Percentiles rank a stretch among this genome's conserved stretches.
phyloP scores from a whole-genome alignment of 148 eudicot species.

The Agrostemma githago region DNA sequence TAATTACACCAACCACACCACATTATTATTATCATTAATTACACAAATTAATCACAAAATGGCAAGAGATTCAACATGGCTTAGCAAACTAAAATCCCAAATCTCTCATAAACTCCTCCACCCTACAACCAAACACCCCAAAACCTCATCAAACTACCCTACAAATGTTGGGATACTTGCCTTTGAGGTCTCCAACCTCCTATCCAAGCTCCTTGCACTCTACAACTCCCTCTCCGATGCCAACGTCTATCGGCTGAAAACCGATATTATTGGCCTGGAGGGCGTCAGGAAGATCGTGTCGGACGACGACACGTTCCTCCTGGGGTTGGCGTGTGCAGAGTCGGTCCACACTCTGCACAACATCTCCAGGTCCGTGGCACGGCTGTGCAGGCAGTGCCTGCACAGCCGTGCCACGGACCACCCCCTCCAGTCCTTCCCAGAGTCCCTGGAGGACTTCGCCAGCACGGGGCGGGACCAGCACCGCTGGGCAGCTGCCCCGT shows the following conservation, averaged over 20 bases:
- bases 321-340: slow-evolving; percentile 66
- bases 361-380: slow-evolving; percentile 39
- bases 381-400: slow-evolving; percentile 35
- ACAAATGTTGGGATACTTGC: slow-evolving; percentile 50
- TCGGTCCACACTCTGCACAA: slow-evolving; percentile 42
- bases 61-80: slow-evolving; percentile 63
- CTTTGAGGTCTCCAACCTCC: slow-evolving; percentile 60
- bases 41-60: slow-evolving; percentile 17
- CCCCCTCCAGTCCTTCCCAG: slow-evolving; percentile 43
- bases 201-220: slow-evolving; percentile 63
- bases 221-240: slow-evolving; percentile 71
- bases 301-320: slow-evolving; percentile 64
- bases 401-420: slow-evolving; percentile 11
- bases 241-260: slow-evolving; percentile 40
- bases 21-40: too few relatives aligned
- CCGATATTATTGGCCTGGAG: slow-evolving; percentile 41
- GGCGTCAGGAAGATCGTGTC: slow-evolving; percentile 81
- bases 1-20: neutral
- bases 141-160: slow-evolving; percentile 8
- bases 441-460: slow-evolving; percentile 48
- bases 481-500: slow-evolving; percentile 45
- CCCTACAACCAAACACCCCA: slow-evolving; percentile 19
- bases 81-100: slow-evolving; percentile 50
- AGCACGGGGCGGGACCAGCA: slow-evolving; percentile 57
- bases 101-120: slow-evolving; percentile 27